A percentile compares a stretch with the other conserved stretches of the same genome.
These are phyloP conservation scores for Penicillium roqueforti DNA, from an alignment of 495 filamentous ascomycete species.

Conservation along the genomic window DNA sequence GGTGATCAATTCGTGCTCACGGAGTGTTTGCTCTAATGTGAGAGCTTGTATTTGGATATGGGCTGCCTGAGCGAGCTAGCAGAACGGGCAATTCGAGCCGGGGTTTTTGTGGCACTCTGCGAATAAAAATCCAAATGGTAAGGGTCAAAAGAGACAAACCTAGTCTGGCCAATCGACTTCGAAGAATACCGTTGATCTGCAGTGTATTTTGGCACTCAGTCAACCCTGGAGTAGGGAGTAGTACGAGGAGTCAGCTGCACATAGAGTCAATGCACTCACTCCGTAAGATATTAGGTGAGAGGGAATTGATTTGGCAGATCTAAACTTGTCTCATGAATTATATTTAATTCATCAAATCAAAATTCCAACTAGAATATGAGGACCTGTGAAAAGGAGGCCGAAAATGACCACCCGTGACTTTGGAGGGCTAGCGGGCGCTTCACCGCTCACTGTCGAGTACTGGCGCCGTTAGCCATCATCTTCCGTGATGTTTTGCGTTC, in stretches of 20 bases:
- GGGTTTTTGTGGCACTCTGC: neutral
- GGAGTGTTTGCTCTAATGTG: constrained; percentile 2
- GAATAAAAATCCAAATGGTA: neutral
- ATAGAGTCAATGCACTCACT: neutral
- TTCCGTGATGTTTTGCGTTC: no score
- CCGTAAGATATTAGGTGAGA: neutral
- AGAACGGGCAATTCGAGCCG: constrained; percentile 4
- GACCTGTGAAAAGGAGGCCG: no score
- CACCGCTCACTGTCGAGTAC: no score
- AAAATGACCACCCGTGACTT: no score
- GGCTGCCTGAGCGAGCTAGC: constrained; percentile 8
- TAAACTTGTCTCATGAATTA: neutral
- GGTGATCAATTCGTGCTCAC: neutral
- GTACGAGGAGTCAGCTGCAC: neutral
- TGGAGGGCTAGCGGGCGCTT: no score
- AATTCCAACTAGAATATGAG: no score
- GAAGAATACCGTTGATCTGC: neutral
- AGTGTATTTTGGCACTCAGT: neutral
- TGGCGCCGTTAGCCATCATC: no score
- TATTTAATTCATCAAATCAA: neutral
- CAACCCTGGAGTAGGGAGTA: neutral
- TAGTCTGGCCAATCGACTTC: neutral
- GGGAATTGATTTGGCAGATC: neutral
- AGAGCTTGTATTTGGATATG: constrained; percentile 7
- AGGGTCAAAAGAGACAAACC: no score